Conservation (phyloP, 345 rosid species). For the Hibiscus mutabilis region DNA sequence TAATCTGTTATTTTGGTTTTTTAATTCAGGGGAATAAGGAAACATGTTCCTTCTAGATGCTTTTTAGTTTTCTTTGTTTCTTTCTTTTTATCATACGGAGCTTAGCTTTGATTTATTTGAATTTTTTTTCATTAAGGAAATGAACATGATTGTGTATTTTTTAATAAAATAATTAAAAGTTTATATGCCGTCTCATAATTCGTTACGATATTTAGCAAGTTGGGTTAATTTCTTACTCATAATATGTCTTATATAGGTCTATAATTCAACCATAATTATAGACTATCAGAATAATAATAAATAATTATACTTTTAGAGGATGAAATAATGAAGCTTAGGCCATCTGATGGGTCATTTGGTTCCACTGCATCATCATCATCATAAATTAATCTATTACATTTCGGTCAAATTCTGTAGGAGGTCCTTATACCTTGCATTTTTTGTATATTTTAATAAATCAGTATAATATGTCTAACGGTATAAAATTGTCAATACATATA, state of each 20-base stretch:
- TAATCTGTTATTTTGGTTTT: not conserved
- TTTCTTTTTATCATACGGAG: not conserved
- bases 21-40: not conserved
- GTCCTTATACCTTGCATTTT: too few relatives aligned
- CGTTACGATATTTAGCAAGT: not conserved
- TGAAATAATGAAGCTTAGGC: not conserved
- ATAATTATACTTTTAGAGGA: not conserved
- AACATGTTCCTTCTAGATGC: conserved; percentile 1
- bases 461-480: too few relatives aligned
- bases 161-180: not conserved
- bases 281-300: too few relatives aligned
- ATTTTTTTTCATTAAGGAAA: not conserved
- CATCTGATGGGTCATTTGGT: not conserved
- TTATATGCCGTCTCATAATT: not conserved
- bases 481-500: too few relatives aligned
- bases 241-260: not conserved
- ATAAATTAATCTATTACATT: not conserved
- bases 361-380: not conserved
- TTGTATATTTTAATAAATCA: too few relatives aligned
- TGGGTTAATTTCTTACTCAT: not conserved
- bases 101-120: not conserved
- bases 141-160: not conserved
- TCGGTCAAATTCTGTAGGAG: too few relatives aligned
- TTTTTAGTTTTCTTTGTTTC: not conserved
- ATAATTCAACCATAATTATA: not conserved